Evolutionary conservation across 495 filamentous ascomycete species (phyloP).

Genomic region (Aspergillus funiculosus): DNA sequence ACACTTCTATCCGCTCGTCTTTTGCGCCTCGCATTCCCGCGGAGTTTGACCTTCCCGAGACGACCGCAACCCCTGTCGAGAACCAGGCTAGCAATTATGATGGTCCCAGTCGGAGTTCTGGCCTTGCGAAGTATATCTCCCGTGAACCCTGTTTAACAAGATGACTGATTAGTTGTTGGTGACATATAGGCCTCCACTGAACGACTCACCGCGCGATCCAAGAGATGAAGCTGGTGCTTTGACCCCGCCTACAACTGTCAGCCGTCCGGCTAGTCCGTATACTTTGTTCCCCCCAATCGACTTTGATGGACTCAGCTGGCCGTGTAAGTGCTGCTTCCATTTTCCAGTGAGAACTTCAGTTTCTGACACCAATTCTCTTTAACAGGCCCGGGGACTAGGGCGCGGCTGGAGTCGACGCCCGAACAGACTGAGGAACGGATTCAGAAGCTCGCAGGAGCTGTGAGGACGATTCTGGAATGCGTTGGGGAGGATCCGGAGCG

Average conservation of each 20-base stretch:
- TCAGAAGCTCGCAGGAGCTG: slow-evolving; percentile 73
- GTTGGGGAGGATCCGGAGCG: slow-evolving; percentile 92
- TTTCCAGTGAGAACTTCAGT: not conserved
- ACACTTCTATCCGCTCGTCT: slow-evolving; percentile 48
- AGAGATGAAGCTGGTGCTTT: slow-evolving; percentile 57
- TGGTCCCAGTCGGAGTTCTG: slow-evolving; percentile 17
- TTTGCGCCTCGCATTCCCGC: slow-evolving; percentile 40
- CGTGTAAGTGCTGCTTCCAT: slow-evolving; percentile 45
- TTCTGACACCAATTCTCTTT: slow-evolving; percentile 6
- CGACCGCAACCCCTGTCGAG: slow-evolving; percentile 17
- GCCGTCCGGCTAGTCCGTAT: slow-evolving; percentile 54
- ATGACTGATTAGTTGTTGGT: slow-evolving; percentile 14
- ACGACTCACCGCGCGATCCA: slow-evolving; percentile 67
- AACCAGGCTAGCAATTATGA: slow-evolving; percentile 21
- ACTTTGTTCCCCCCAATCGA: slow-evolving; percentile 61
- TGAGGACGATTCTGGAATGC: slow-evolving; percentile 89
- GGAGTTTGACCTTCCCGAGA: slow-evolving; percentile 31
- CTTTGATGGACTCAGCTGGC: slow-evolving; percentile 68
- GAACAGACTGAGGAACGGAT: slow-evolving; percentile 66
- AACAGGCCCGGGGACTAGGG: slow-evolving; percentile 69
- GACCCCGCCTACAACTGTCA: slow-evolving; percentile 44
- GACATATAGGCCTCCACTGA: slow-evolving; percentile 35
- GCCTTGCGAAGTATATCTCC: slow-evolving; percentile 28
- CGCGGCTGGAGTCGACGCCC: slow-evolving; percentile 69
- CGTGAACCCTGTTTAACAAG: not conserved